Evolutionary conservation across 345 rosid genomes (phyloP).

Genomic region (Angophora floribunda): DNA sequence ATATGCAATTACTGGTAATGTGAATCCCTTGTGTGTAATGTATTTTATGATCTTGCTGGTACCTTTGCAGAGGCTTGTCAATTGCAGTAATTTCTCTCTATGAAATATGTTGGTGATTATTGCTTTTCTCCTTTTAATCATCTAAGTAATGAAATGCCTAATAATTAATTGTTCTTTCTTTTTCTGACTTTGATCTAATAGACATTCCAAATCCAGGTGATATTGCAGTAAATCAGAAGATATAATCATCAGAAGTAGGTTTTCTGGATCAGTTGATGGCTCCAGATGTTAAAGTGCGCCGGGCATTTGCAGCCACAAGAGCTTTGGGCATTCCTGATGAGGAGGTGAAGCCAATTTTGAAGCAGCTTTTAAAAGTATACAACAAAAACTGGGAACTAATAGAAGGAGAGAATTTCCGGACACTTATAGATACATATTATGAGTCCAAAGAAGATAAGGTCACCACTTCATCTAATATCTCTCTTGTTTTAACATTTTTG

Average conservation of each 20-base stretch:
- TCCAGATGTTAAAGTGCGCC: slow-evolving; percentile 9
- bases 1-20: background rate
- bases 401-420: slow-evolving; percentile 44
- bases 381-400: slow-evolving; percentile 49
- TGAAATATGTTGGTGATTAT: background rate
- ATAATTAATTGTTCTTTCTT: background rate
- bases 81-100: background rate
- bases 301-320: slow-evolving; percentile 37
- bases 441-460: slow-evolving; percentile 34
- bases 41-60: background rate
- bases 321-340: slow-evolving; percentile 29
- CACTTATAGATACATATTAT: slow-evolving; percentile 46
- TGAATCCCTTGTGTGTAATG: background rate
- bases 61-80: background rate
- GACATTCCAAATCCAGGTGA: background rate
- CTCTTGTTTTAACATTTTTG: background rate
- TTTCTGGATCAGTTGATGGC: slow-evolving; percentile 6
- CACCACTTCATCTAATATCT: background rate
- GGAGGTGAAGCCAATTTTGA: slow-evolving; percentile 36
- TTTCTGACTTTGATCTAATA: background rate
- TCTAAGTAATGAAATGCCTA: background rate
- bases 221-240: background rate
- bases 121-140: background rate
- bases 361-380: slow-evolving; percentile 21
- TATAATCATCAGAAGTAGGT: background rate